Conservation (phyloP, 371 early-diverging fungal species). For the Coemansia sp. region DNA sequence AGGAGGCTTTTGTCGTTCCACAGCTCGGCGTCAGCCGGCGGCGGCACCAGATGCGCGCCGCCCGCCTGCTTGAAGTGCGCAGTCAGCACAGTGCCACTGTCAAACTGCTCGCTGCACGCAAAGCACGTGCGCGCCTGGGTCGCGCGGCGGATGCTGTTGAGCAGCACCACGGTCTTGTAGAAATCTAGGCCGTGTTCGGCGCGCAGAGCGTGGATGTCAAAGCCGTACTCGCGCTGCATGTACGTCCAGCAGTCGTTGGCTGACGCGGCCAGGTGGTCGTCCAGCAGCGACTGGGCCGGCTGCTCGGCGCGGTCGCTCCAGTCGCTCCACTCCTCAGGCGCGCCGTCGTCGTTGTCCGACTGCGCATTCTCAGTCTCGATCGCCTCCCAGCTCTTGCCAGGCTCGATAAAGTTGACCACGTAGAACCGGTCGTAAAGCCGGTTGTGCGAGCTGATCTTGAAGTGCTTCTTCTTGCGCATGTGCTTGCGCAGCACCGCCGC, state of each 20-base stretch:
- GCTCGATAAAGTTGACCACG: constrained; percentile 90
- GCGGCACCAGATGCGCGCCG: constrained; percentile 56
- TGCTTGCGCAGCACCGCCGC: constrained; percentile 89
- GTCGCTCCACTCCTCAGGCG: constrained; percentile 81
- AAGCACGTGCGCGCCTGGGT: constrained; percentile 70
- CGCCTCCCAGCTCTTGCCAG: constrained; percentile 88
- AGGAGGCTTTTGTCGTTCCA: constrained; percentile 81
- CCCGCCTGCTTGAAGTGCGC: constrained; percentile 59
- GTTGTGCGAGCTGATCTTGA: constrained; percentile 89
- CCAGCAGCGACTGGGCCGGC: constrained; percentile 60
- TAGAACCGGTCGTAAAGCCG: constrained; percentile 92
- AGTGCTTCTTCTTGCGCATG: constrained; percentile 98
- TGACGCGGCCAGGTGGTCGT: constrained; percentile 61
- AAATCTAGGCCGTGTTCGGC: constrained; percentile 66
- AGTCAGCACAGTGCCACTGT: constrained; percentile 52
- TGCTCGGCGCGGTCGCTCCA: constrained; percentile 40
- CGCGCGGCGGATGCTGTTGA: constrained; percentile 86
- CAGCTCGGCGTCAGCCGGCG: constrained; percentile 55
- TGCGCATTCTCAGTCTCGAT: constrained; percentile 80
- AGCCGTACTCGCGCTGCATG: constrained; percentile 69
- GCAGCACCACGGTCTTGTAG: constrained; percentile 78
- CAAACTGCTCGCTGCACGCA: constrained; percentile 62
- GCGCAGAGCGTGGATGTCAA: constrained; percentile 70
- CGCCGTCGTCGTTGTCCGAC: constrained; percentile 66
- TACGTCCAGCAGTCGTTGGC: constrained; percentile 71